phyloP scores from a whole-genome alignment of 441 rosid species.

The Flueggea neowawraea region DNA sequence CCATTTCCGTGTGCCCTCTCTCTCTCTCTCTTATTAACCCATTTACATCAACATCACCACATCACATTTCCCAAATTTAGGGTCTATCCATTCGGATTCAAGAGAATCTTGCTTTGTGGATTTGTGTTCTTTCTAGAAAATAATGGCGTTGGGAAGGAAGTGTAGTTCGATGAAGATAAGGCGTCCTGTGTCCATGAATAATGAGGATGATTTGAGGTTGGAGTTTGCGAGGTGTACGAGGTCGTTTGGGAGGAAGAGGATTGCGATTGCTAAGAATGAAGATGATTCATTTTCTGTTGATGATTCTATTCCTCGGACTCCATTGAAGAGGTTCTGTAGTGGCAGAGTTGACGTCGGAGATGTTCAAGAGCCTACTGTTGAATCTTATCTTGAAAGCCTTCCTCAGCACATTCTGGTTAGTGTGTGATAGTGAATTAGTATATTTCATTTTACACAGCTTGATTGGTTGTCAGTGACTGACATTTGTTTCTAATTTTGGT shows the following conservation, averaged over 20 bases:
- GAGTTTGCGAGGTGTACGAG: constrained; percentile 48
- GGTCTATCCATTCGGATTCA: too few species aligned
- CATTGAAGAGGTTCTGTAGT: constrained; percentile 59
- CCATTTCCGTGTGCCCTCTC: constrained; percentile 5
- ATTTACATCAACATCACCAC: too few species aligned
- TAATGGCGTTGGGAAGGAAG: constrained; percentile 40
- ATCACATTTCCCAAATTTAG: constrained; percentile 15
- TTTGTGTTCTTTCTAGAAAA: not conserved
- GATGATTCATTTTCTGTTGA: not conserved
- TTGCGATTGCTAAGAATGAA: constrained; percentile 35
- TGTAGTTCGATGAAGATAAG: constrained; percentile 32
- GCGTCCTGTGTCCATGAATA: constrained; percentile 13
- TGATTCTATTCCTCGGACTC: constrained; percentile 11
- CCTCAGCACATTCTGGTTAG: constrained; percentile 81
- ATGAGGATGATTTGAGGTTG: constrained; percentile 30
- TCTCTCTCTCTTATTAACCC: too few species aligned
- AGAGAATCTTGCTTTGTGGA: too few species aligned
- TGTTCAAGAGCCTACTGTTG: constrained; percentile 11
- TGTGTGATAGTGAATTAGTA: not conserved
- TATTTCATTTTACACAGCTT: too few species aligned
- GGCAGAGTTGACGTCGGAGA: constrained; percentile 5
- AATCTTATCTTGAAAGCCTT: constrained; percentile 54
- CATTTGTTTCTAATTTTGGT: not conserved
- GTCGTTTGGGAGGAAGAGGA: constrained; percentile 79
- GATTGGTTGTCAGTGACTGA: not conserved